phyloP scores from a whole-genome alignment of 768 basidiomycete genomes.

The Tylopilus subfusipes region DNA sequence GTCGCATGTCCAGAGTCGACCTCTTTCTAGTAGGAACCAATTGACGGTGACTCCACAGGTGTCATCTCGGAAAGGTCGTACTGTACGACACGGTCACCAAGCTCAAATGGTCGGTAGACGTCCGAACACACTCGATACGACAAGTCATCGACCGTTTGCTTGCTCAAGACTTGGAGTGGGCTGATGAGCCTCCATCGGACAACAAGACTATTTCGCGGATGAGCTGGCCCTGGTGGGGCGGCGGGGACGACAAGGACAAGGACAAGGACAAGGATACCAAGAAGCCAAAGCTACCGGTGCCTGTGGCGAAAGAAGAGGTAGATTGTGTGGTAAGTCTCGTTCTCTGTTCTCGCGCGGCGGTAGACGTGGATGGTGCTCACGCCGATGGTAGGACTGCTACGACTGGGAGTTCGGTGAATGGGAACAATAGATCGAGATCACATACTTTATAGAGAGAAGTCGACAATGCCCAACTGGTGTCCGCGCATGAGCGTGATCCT shows the following conservation, averaged over 20 bases:
- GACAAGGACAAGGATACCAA: constrained; percentile 24
- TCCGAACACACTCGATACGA: constrained; percentile 69
- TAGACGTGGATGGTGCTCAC: not conserved
- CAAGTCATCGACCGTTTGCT: constrained; percentile 67
- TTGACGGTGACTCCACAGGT: constrained; percentile 37
- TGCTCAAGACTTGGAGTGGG: constrained; percentile 53
- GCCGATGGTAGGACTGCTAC: constrained; percentile 62
- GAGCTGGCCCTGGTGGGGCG: constrained; percentile 29
- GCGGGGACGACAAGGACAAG: constrained; percentile 31
- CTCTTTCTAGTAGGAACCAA: not conserved
- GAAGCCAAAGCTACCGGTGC: constrained; percentile 36
- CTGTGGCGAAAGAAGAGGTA: constrained; percentile 47
- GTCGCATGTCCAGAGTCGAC: not conserved
- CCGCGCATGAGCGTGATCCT: no score
- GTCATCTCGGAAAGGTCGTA: constrained; percentile 81
- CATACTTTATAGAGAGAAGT: no score
- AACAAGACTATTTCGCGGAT: not conserved
- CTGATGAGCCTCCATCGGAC: constrained; percentile 18
- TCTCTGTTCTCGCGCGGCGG: not conserved
- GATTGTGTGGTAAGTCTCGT: constrained; percentile 58
- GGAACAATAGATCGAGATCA: constrained; percentile 15
- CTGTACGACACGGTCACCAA: constrained; percentile 84
- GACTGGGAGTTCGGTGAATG: constrained; percentile 64
- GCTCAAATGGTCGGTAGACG: constrained; percentile 73
- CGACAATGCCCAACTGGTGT: no score